Conservation (phyloP, 139 green algal genomes). For the Volvox reticuliferus region DNA sequence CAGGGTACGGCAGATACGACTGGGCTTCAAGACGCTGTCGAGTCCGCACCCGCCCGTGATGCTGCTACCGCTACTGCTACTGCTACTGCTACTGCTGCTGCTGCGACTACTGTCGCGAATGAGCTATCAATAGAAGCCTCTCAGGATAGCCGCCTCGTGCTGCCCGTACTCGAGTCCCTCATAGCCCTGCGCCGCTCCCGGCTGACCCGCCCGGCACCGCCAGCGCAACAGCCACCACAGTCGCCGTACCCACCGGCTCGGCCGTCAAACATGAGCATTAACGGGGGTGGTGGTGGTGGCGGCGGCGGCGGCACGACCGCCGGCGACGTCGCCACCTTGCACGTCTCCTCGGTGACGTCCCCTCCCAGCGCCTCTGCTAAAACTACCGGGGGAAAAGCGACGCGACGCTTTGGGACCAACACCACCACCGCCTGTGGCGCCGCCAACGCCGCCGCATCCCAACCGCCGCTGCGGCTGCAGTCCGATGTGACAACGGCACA, state of each 20-base stretch:
- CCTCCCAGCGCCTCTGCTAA: not conserved
- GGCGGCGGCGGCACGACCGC: not conserved
- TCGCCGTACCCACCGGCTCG: not conserved
- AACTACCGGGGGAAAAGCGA: not conserved
- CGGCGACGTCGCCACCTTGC: not conserved
- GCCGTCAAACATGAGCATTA: not conserved
- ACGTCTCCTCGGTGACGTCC: not conserved
- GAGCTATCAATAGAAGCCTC: not conserved
- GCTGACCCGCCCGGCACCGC: not conserved
- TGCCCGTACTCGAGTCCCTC: constrained; percentile 23
- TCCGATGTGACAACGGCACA: not conserved
- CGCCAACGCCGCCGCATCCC: not conserved
- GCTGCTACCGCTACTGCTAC: too few species aligned
- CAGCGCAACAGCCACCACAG: not conserved
- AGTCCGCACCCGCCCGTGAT: too few species aligned
- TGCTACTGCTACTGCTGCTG: not conserved
- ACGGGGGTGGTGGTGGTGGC: not conserved
- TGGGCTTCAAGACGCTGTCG: too few species aligned
- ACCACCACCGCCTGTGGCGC: not conserved
- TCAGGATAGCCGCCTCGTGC: constrained; percentile 1
- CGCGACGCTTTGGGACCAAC: not conserved
- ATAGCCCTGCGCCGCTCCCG: not conserved
- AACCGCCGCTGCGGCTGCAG: not conserved
- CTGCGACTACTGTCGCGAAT: not conserved
- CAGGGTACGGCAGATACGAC: too few species aligned